phyloP scores from a whole-genome alignment of 257 asterid genomes.

The Lithospermum erythrorhizon region DNA sequence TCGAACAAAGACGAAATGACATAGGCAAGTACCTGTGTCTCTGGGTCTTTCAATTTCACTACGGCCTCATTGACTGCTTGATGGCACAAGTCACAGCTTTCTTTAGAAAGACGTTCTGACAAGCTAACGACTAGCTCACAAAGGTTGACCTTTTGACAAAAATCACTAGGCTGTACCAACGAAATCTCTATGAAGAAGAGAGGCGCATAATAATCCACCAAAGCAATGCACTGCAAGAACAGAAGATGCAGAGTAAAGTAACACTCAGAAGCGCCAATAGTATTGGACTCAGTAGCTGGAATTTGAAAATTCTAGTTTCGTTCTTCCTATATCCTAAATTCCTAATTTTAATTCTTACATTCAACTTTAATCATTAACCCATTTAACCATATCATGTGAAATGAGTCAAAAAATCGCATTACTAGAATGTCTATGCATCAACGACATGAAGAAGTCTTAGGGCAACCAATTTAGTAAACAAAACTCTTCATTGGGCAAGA shows the following conservation, averaged over 20 bases:
- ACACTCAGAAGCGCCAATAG: not conserved
- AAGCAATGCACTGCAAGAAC: conserved; percentile 50
- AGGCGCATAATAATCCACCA: conserved; percentile 88
- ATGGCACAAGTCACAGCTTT: conserved; percentile 69
- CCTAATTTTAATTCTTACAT: too few species aligned
- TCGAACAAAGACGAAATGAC: not conserved
- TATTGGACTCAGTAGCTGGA: too few species aligned
- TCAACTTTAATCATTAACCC: too few species aligned
- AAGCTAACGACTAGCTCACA: conserved; percentile 35
- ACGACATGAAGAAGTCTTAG: too few species aligned
- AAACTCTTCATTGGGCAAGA: too few species aligned
- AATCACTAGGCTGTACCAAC: conserved; percentile 36
- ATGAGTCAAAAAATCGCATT: too few species aligned
- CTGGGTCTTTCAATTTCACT: conserved; percentile 76
- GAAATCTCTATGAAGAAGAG: conserved; percentile 68
- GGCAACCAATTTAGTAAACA: too few species aligned
- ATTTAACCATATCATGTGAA: too few species aligned
- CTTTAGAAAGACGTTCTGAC: conserved; percentile 26
- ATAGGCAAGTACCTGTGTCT: conserved; percentile 49
- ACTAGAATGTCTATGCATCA: too few species aligned
- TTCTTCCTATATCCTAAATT: too few species aligned
- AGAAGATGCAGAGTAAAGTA: conserved; percentile 7
- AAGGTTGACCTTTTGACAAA: conserved; percentile 57
- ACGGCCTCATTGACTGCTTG: conserved; percentile 52
- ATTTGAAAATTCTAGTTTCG: too few species aligned